Evolutionary conservation across 305 asterid genomes (phyloP).

Genomic region (Solanum hybrid): DNA sequence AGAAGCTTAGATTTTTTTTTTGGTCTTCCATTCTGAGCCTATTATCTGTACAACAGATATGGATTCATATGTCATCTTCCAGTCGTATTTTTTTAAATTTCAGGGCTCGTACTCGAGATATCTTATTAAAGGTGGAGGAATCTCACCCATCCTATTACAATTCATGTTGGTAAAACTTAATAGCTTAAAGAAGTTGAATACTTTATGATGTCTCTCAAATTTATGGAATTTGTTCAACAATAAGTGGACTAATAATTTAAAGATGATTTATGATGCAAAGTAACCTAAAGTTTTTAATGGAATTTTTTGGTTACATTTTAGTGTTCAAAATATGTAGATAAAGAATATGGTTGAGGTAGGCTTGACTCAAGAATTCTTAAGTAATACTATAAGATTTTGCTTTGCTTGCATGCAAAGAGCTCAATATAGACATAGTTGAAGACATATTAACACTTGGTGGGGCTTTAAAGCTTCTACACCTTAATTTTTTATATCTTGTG

Average conservation of each 20-base stretch:
- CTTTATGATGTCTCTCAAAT: not conserved
- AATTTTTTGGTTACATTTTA: not conserved
- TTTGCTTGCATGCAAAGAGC: conserved; percentile 2
- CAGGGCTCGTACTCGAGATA: accelerated
- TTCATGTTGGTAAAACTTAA: not conserved
- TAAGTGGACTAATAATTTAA: not conserved
- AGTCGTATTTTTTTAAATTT: not conserved
- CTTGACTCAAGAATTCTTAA: not conserved
- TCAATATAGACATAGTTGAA: not conserved
- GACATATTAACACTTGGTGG: conserved; percentile 2
- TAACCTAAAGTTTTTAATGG: not conserved
- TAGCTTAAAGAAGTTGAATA: not conserved
- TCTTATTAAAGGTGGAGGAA: not conserved
- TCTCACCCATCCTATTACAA: not conserved
- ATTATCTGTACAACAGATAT: not conserved
- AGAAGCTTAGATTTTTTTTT: not conserved
- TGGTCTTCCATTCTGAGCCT: accelerated
- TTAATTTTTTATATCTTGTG: not conserved
- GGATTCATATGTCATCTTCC: not conserved
- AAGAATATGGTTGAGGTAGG: conserved; percentile 5
- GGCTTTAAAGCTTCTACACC: not conserved
- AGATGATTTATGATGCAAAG: not conserved
- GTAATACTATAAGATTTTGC: not conserved
- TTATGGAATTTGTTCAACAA: not conserved
- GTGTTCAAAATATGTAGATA: not conserved